Evolutionary conservation across 257 asterid species (phyloP).

Genomic region (Paraleonurus japonicus): DNA sequence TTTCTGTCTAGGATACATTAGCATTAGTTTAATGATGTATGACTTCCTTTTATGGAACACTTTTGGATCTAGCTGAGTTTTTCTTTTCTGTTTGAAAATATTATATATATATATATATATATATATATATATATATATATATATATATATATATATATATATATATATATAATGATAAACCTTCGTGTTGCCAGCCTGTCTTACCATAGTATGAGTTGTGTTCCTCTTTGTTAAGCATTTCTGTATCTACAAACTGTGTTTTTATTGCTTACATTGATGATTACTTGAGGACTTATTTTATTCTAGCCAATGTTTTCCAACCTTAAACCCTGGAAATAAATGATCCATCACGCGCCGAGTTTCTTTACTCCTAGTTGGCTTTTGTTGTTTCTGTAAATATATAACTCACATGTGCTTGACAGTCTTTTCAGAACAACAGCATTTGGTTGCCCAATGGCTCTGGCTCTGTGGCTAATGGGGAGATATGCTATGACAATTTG

Average conservation of each 20-base stretch:
- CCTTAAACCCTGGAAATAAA: slow-evolving; percentile 10
- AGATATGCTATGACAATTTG: slow-evolving; percentile 37
- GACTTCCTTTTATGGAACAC: background rate
- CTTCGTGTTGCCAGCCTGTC: background rate
- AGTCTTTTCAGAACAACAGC: slow-evolving; percentile 52
- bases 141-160: background rate
- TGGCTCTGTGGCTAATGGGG: slow-evolving; percentile 46
- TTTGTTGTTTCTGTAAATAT: background rate
- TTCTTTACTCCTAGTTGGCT: background rate
- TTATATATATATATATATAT: background rate
- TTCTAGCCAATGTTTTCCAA: slow-evolving; percentile 4
- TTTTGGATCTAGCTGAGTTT: background rate
- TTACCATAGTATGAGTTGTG: background rate
- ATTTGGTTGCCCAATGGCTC: slow-evolving; percentile 43
- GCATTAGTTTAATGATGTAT: background rate
- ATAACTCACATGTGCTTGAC: slow-evolving; percentile 25
- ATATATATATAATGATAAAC: background rate
- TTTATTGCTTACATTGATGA: background rate
- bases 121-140: background rate
- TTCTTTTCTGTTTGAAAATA: background rate
- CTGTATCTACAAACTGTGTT: background rate
- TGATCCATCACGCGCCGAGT: background rate
- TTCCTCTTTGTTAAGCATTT: background rate
- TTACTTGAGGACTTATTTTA: background rate
- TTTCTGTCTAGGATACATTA: background rate